phyloP scores from a whole-genome alignment of 176 grass and related monocot genomes.

The Lolium perenne region DNA sequence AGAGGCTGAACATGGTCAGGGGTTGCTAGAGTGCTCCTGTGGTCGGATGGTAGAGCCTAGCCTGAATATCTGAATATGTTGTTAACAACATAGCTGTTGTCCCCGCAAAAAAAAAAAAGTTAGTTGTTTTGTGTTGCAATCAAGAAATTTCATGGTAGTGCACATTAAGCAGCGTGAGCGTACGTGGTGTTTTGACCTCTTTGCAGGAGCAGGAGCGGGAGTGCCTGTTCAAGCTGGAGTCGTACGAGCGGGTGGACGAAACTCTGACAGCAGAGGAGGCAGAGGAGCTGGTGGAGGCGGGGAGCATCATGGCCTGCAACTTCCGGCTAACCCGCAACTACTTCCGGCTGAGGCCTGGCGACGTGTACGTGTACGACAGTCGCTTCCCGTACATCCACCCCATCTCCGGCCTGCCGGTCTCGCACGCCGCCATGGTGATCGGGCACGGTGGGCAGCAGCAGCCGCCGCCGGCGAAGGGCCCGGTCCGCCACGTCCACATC shows the following conservation, averaged over 20 bases:
- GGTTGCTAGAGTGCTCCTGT: no score
- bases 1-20: no score
- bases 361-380: background rate
- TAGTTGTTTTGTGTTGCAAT: no score
- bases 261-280: background rate
- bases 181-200: background rate
- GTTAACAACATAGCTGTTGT: no score
- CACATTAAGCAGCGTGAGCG: no score
- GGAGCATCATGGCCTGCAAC: background rate
- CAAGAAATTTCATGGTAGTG: no score
- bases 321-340: background rate
- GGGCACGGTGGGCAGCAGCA: no score
- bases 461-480: background rate
- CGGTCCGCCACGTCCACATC: background rate
- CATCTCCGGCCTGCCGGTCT: background rate
- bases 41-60: no score
- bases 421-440: background rate
- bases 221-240: background rate
- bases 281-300: background rate
- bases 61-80: no score
- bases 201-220: background rate
- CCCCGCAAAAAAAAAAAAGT: no score
- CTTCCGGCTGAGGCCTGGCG: background rate
- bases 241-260: background rate
- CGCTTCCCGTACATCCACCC: background rate